Base-by-base conservation (phyloP, 495 filamentous ascomycete species). In the Penicillium cinerascens region DNA sequence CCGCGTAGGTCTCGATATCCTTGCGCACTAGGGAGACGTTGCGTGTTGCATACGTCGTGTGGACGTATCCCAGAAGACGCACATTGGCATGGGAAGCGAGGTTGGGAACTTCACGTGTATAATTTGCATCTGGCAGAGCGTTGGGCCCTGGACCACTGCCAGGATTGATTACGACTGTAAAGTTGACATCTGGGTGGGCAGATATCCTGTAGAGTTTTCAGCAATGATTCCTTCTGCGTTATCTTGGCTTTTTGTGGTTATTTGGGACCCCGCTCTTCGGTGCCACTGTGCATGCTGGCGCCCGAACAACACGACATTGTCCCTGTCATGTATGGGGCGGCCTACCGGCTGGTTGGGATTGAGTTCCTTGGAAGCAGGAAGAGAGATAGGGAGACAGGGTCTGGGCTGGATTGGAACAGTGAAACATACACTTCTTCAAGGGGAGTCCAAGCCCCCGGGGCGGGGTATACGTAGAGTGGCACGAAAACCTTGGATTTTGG, bases 401-500 rank as follows among this genome's bases (percentile, higher is more conserved):
- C 38, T 56, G 46, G 59, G 41, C 49, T 40, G 52, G 40, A 56
- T 47, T 49, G 37, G 44, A 57, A 52, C 52, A 54, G 47, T 56
- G 54, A 59, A 56, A 73, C 71, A 61, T 71, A 76, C 74, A 68
- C 71, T 51, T 71, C 56, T 60, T 74, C 64, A 51, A 82, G 59
- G 37, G 78, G 76, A 54, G 67, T 54, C 79, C 79, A 82, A 23
- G 78, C 70, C 21, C 62, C 65, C n/a, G 72, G 64, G 17, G 63
- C 55, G 41, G 79, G 79, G 60, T 82, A 82, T 42, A 81, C 71
- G 66, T 82, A 82, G 36, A 82, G 74, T 45, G 79, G 79, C 20
- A 82, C 67, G 44, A 82, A 67, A 35, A 81, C 66, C 44, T 64
- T 70, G 22, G 71, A 68, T 61, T 71, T 75, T 2, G 70, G 71